phyloP scores from a whole-genome alignment of 208 protist species.

The Naegleria lovaniensis region DNA sequence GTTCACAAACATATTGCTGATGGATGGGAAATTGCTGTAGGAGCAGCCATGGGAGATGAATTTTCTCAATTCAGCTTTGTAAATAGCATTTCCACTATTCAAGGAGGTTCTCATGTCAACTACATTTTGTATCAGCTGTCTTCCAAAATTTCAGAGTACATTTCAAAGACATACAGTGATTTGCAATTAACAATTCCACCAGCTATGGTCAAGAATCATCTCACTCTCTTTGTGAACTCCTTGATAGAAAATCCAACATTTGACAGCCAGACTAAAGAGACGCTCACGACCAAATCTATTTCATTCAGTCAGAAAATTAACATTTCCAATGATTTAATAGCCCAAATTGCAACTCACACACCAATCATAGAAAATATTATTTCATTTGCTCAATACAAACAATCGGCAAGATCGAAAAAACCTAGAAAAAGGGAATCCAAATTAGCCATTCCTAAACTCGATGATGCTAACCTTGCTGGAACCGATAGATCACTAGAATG shows the following conservation, averaged over 20 bases:
- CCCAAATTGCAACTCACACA: background rate
- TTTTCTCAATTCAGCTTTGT: conserved; percentile 88
- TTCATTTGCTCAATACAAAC: background rate
- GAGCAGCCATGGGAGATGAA: background rate
- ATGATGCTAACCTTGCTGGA: conserved; percentile 74
- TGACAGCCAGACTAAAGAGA: conserved; percentile 99
- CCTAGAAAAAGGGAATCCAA: conserved; percentile 62
- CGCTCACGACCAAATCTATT: conserved; percentile 73
- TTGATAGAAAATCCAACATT: conserved; percentile 98
- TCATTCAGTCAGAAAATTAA: conserved; percentile 77
- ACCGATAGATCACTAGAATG: conserved; percentile 68
- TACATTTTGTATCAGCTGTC: conserved; percentile 71
- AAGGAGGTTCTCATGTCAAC: conserved; percentile 97
- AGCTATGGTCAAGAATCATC: conserved; percentile 66
- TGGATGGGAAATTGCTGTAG: background rate
- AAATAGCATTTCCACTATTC: conserved; percentile 95
- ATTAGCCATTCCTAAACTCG: conserved; percentile 93
- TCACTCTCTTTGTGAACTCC: conserved; percentile 96
- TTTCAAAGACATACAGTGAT: background rate
- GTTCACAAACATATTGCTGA: conserved; percentile 1
- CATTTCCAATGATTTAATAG: conserved; percentile 40
- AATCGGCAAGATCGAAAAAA: conserved; percentile 54
- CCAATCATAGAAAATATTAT: conserved; percentile 21
- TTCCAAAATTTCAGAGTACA: background rate
- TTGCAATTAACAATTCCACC: conserved; percentile 41